Percentiles rank a stretch among this genome's conserved stretches.
These are phyloP conservation scores for Nigrograna mackinnonii DNA, from an alignment of 2,329 filamentous ascomycete species.

Conservation along the genomic window DNA sequence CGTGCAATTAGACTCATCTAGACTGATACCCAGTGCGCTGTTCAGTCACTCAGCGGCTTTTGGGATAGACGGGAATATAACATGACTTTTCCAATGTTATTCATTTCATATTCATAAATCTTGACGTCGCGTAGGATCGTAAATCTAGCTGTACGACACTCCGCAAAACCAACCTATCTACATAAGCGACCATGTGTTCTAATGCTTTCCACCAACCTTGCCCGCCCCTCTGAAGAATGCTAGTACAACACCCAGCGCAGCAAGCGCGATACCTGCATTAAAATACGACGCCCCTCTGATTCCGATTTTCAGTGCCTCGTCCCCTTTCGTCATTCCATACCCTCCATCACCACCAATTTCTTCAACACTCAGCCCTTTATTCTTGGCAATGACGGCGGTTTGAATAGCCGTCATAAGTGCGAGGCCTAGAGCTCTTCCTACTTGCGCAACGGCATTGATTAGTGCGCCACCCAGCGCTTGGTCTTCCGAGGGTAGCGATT, in stretches of 20 bases:
- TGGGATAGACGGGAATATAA: too few species aligned
- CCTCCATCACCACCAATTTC: slow-evolving; percentile 25
- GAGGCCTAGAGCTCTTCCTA: slow-evolving; percentile 68
- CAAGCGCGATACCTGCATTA: slow-evolving; percentile 40
- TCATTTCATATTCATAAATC: too few species aligned
- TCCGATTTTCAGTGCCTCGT: slow-evolving; percentile 39
- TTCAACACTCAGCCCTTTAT: slow-evolving; percentile 27
- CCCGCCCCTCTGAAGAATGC: slow-evolving; percentile 31
- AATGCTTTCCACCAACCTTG: slow-evolving; percentile 22
- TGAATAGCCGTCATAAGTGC: slow-evolving; percentile 69
- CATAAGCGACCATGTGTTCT: neutral
- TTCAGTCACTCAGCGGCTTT: too few species aligned
- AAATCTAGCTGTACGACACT: too few species aligned
- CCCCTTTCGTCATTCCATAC: slow-evolving; percentile 18
- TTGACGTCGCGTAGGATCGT: too few species aligned
- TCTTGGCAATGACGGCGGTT: slow-evolving; percentile 53
- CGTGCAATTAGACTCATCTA: too few species aligned
- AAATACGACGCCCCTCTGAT: slow-evolving; percentile 45
- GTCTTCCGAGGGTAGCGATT: slow-evolving; percentile 63
- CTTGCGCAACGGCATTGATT: slow-evolving; percentile 67
- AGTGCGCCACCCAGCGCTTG: slow-evolving; percentile 70
- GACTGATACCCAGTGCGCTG: too few species aligned
- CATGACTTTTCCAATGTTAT: too few species aligned
- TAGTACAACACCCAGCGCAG: slow-evolving; percentile 36
- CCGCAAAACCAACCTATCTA: too few species aligned